phyloP scores from a whole-genome alignment of 345 rosid genomes.

The Salix dunnii region DNA sequence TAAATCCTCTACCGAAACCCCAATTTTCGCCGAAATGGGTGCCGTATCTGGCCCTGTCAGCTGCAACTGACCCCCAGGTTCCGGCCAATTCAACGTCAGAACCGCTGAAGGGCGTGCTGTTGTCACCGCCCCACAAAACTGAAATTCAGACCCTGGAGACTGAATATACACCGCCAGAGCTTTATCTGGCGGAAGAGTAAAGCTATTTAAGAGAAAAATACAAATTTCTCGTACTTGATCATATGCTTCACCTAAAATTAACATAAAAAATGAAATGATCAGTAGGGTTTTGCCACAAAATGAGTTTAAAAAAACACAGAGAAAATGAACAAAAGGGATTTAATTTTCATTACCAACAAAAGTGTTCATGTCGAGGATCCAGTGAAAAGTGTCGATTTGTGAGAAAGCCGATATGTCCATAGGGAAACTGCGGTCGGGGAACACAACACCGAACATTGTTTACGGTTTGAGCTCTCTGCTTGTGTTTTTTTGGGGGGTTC shows the following conservation, averaged over 20 bases:
- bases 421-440: conserved; percentile 95
- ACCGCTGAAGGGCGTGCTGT: conserved; percentile 79
- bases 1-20: conserved; percentile 75
- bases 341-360: conserved; percentile 58
- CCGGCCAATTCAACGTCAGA: conserved; percentile 83
- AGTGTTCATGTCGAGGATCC: conserved; percentile 96
- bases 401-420: conserved; percentile 80
- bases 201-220: conserved; percentile 72
- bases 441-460: conserved; percentile 86
- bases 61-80: conserved; percentile 63
- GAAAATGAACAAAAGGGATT: neutral
- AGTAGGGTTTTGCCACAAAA: neutral
- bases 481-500: neutral
- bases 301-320: too few species aligned
- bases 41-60: conserved; percentile 58
- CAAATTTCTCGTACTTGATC: conserved; percentile 79
- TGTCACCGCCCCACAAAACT: conserved; percentile 83
- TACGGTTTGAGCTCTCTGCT: neutral
- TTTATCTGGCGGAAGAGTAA: conserved; percentile 79
- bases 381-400: conserved; percentile 88
- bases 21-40: conserved; percentile 73
- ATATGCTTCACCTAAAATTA: conserved; percentile 65
- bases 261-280: neutral
- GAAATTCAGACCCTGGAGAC: conserved; percentile 81
- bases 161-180: conserved; percentile 92